Evolutionary conservation across 2,329 filamentous ascomycete genomes (phyloP).

Genomic region (Aspergillus costaricaensis): DNA sequence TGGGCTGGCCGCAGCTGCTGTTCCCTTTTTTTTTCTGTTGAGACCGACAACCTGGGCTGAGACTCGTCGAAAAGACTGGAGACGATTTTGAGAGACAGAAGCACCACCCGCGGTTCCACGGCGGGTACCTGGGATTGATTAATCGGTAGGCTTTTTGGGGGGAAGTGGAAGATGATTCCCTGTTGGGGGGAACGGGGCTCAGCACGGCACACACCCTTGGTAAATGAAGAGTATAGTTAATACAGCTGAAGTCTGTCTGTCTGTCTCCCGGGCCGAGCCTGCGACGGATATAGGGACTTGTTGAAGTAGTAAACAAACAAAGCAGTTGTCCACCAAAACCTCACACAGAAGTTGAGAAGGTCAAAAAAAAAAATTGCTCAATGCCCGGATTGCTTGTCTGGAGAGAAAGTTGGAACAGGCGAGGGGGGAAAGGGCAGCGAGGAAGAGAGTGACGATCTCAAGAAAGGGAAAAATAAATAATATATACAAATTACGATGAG

Average conservation of each 20-base stretch:
- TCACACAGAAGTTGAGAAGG: not conserved
- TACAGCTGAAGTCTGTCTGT: not conserved
- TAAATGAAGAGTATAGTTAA: not conserved
- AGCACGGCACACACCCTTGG: too few relatives aligned
- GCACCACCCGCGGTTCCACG: conserved; percentile 7
- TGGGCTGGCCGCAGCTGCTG: too few relatives aligned
- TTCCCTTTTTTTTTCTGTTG: not conserved
- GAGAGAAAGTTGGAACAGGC: not conserved
- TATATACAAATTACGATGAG: conserved; percentile 5
- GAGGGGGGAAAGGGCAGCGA: conserved; percentile 13
- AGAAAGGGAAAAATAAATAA: not conserved
- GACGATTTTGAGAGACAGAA: not conserved
- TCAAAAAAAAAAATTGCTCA: not conserved
- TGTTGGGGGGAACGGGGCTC: not conserved
- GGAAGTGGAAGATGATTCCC: not conserved
- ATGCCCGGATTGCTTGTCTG: not conserved
- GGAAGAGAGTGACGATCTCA: conserved; percentile 7
- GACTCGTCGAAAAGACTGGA: not conserved
- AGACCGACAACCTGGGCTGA: not conserved
- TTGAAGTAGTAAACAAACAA: not conserved
- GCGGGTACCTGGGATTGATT: conserved; percentile 7
- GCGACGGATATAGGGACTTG: not conserved
- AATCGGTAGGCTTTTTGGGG: not conserved
- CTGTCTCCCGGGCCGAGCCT: not conserved
- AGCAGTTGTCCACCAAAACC: not conserved